A percentile compares a stretch with the other conserved stretches of the same genome.
phyloP scores from a whole-genome alignment of 2,329 filamentous ascomycete species.

The Clonostachys rhizophaga region DNA sequence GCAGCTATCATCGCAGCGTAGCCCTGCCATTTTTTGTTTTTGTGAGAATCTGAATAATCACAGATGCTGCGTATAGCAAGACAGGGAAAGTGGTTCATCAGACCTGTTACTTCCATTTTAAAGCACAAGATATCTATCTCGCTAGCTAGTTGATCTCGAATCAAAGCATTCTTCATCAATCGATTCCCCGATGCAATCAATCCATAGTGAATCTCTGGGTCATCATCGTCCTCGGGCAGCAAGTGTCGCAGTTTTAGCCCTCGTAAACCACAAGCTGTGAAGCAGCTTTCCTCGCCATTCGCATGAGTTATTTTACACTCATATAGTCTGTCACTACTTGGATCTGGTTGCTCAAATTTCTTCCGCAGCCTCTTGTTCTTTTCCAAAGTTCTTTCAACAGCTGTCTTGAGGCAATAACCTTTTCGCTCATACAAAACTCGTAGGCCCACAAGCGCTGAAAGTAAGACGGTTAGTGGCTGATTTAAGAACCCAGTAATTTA shows the following conservation, averaged over 20 bases:
- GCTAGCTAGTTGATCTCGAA: no score
- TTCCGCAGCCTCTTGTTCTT: not conserved
- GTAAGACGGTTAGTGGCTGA: slow-evolving; percentile 1
- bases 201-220: slow-evolving; percentile 9
- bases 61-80: no score
- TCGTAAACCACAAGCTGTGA: not conserved
- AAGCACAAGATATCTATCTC: no score
- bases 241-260: not conserved
- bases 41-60: no score
- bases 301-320: not conserved
- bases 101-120: no score
- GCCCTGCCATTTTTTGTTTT: no score
- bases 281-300: not conserved
- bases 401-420: not conserved
- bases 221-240: not conserved
- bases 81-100: no score
- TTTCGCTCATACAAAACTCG: not conserved
- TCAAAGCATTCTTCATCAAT: slow-evolving; percentile 8
- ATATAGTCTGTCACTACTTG: not conserved
- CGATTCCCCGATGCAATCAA: slow-evolving; percentile 5
- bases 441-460: not conserved
- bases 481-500: not conserved
- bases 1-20: no score
- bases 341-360: not conserved
- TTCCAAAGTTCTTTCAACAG: not conserved